A percentile compares a stretch with the other conserved stretches of the same genome.
phyloP scores from a whole-genome alignment of 139 green algal species.

The Picochlorum sp. region DNA sequence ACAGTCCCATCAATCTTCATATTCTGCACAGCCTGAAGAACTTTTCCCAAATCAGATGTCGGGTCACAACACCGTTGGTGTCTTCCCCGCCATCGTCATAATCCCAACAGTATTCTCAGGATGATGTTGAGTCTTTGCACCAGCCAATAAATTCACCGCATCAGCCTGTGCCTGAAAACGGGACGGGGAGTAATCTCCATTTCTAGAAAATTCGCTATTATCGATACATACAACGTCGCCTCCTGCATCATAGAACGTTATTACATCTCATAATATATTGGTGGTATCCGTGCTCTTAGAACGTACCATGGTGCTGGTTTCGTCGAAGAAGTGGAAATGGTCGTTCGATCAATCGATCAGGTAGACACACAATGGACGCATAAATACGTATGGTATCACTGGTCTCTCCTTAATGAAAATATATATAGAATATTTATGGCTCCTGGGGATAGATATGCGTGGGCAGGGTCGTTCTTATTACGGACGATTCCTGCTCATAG shows the following conservation, averaged over 20 bases:
- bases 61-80: conserved; percentile 85
- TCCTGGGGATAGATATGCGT: no score
- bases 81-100: conserved; percentile 93
- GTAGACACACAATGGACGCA: no score
- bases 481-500: no score
- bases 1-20: conserved; percentile 76
- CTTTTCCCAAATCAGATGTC: conserved; percentile 91
- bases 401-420: no score
- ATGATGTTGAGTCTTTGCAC: conserved; percentile 93
- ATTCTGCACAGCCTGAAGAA: conserved; percentile 82
- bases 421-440: no score
- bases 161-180: conserved; percentile 91
- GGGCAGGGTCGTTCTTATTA: no score
- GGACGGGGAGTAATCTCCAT: conserved; percentile 89
- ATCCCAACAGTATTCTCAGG: conserved; percentile 97
- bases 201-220: conserved; percentile 93
- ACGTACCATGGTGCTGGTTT: no score
- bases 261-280: no score
- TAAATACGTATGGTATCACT: no score
- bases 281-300: no score
- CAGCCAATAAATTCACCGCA: conserved; percentile 93
- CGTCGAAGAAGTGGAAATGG: no score
- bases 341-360: no score
- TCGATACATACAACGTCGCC: conserved; percentile 90
- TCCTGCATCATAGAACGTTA: conserved; percentile 39